phyloP scores from a whole-genome alignment of 768 basidiomycete genomes.

The Mycena galopus region DNA sequence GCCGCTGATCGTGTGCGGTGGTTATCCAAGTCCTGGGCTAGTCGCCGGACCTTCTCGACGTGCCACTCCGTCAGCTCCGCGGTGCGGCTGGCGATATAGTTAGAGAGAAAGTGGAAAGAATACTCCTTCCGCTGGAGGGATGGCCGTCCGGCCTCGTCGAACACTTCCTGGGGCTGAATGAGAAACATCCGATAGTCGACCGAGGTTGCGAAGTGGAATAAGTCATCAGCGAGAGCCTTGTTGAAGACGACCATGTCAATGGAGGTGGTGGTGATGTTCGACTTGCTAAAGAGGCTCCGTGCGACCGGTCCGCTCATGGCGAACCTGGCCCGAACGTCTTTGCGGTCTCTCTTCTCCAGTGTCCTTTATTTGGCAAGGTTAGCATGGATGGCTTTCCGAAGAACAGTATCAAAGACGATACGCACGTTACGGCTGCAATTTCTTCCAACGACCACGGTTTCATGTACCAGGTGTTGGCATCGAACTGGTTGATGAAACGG shows the following conservation, averaged over 20 bases:
- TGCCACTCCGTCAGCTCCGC: background rate
- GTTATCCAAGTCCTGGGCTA: background rate
- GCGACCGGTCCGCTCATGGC: background rate
- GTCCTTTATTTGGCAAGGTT: background rate
- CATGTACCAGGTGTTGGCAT: constrained; percentile 12
- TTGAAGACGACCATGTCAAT: background rate
- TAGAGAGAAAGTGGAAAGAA: background rate
- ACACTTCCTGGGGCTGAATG: background rate
- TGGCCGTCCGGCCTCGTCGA: background rate
- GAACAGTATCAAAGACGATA: background rate
- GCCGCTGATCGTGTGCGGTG: background rate
- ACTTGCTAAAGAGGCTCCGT: background rate
- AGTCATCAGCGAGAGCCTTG: background rate
- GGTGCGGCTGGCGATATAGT: background rate
- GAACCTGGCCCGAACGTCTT: background rate
- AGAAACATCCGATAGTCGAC: constrained; percentile 3
- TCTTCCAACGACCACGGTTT: constrained; percentile 19
- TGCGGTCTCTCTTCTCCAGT: background rate
- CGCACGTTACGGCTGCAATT: constrained; percentile 15
- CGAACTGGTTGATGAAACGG: background rate
- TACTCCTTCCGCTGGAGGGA: background rate
- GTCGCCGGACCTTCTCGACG: background rate
- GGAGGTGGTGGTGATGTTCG: rapidly evolving
- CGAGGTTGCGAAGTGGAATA: background rate
- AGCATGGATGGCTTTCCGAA: no score